A percentile compares a stretch with the other conserved stretches of the same genome.
phyloP scores from a whole-genome alignment of 768 basidiomycete genomes.

The Phylloporus scabripes region DNA sequence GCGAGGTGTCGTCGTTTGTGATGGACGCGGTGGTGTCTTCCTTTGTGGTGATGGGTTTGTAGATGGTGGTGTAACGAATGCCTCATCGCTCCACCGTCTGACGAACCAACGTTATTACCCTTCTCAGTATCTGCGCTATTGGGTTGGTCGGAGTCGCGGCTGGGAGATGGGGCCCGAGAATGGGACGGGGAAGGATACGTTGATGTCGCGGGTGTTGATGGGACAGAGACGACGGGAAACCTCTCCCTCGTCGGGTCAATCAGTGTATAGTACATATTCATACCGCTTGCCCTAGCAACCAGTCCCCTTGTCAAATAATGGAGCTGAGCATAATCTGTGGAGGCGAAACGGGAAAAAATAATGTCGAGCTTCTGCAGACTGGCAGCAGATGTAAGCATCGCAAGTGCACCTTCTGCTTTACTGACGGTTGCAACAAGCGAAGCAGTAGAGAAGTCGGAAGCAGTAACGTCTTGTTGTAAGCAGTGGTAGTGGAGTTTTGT shows the following conservation, averaged over 20 bases:
- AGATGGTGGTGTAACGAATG: neutral
- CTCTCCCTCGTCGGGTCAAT: constrained; percentile 56
- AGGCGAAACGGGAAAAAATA: constrained; percentile 54
- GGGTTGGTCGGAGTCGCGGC: neutral
- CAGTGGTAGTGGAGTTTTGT: constrained; percentile 44
- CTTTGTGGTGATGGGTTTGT: constrained; percentile 6
- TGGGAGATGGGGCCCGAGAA: constrained; percentile 32
- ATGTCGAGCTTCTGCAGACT: constrained; percentile 57
- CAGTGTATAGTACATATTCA: constrained; percentile 55
- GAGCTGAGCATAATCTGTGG: constrained; percentile 49
- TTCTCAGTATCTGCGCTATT: neutral
- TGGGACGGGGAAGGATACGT: constrained; percentile 26
- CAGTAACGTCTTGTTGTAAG: constrained; percentile 38
- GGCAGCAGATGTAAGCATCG: constrained; percentile 45
- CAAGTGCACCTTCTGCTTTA: constrained; percentile 44
- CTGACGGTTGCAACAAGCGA: constrained; percentile 31
- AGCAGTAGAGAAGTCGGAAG: constrained; percentile 28
- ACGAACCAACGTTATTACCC: neutral
- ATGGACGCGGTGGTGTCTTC: constrained; percentile 2
- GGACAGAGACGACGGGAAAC: constrained; percentile 47
- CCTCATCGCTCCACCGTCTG: neutral
- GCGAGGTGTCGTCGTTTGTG: constrained; percentile 9
- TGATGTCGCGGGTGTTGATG: constrained; percentile 35
- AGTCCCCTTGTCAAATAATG: constrained; percentile 48
- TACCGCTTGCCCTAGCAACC: constrained; percentile 54